Evolutionary conservation across 768 basidiomycete genomes (phyloP), one percentile per base, ranked within the genome.

Genomic region (Russula vinacea): DNA sequence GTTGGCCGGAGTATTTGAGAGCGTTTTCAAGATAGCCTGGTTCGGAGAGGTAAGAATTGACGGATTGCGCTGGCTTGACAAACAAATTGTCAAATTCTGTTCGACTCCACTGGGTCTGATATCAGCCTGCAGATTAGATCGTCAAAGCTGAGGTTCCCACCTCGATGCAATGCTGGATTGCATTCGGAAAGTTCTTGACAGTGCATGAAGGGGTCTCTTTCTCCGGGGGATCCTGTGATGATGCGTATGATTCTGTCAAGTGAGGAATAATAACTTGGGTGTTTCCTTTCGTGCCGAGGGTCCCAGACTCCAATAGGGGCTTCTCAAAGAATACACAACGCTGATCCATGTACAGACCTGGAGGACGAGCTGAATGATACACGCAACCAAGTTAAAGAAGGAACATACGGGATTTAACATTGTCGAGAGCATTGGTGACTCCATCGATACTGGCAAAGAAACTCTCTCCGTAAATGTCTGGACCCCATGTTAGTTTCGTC

Each of bases 171-270:
- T 99, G 97, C 69, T 92, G 89, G 70, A 98, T 98, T 29, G 90
- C 89, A 74, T 99, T 95, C 11, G 97, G 97, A 84, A 98, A 99
- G 77, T 92, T 98, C 80, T 98, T 98, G 74, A 98, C 89, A 1
- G 97, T 99, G 75, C 97, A 99, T 29, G 91, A 92, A 26, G 97
- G 91, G 1, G 94, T 88, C 73, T 95, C 90, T 76, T 97, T 98
- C 78, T 99, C 97, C 10, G 97, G 97, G 51, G 97, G 97, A 74
- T 99, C 97, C 76, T 98, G 97, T 16, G 95, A 98, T 10, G 94
- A 96, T 16, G 91, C 88, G 75, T 99, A 99, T 19, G 93, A 96
- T 76, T 99, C 97, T 16, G 96, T 97, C 45, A 98, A 69, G 74
- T 97, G 84, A 24, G 96, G 97, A 56, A 98, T 83, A 62, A 99